Base-by-base conservation (phyloP, 2,329 filamentous ascomycete species). In the Penicillium digitatum region DNA sequence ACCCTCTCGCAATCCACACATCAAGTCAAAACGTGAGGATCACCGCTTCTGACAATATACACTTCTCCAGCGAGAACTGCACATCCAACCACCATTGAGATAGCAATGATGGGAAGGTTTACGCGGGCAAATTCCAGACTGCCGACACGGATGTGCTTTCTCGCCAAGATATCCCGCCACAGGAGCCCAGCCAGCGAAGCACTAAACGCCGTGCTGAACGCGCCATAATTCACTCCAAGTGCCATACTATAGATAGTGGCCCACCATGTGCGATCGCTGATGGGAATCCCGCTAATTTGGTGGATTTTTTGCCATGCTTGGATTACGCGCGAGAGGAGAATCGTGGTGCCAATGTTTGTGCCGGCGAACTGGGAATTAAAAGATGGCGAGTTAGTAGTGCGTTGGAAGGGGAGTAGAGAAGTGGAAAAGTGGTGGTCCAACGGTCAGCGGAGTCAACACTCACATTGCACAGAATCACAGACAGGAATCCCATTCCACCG, bases 301-400 rank as follows among this genome's bases (percentile, higher is more conserved):
- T 87, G 83, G 38, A 90, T 87, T 1, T 74, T 64, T 58, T 82
- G 75, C 87, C 87, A 90, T 0, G 82, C 75, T 66, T 90, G 87
- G 11, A 90, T 82, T 7, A 89, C 81, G 3, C 87, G 84, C 9
- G 82, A 88, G 1, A 90, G 77, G 0, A 90, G 81, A 64, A 90
- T 90, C 0, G 87, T 87, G 0, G 87, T 88, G 32, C 87, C 87
- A 49, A 90, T 90, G 60, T 90, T 90, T 1, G 87, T 90, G 18
- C 87, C 87, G 0, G 87, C 85, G 62, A 89, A 90, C 86, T 89
- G 57, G 16, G 24, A 26, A 32, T 31, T 5, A 8, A 8, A 42
- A 38, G 22, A 10, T 32, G 40, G 20, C 12, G 54, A 32, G 45
- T 69, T 54, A 67, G 51, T 3, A 1, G 27, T n/a, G n/a, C n/a